Evolutionary conservation across 2,329 filamentous ascomycete genomes (phyloP), one percentile per base, ranked within the genome.

Genomic region (Trichoderma guizhouense): DNA sequence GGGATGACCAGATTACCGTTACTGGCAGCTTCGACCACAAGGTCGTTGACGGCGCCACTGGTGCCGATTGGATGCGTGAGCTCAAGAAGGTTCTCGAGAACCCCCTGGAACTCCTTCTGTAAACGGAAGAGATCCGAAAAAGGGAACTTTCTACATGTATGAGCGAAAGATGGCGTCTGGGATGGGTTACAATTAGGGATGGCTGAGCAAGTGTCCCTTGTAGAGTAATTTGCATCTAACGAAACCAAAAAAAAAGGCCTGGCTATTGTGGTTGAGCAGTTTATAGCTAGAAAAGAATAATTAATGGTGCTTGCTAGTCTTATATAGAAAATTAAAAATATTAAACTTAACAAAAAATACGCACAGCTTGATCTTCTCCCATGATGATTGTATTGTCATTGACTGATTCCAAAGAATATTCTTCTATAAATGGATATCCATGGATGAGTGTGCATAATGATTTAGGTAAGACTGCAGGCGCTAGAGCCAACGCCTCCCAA

Each of bases 11-110:
- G 88, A 98, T 99, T 79, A 90, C 93, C 74, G 91, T 99, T 72
- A 98, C 95, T 51, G 95, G 87, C 79, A 97, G 93, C 87, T 99
- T 99, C 82, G 96, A 99, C 87, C 96, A 99, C 91, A 97, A 97
- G 89, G 95, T 98, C 65, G 91, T 99, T 14, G 96, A 99, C 81
- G 96, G 96, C 75, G 96, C 95, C 53, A 93, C 98, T 72, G 97
- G 96, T 80, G 96, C 92, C 72, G 96, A 99, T 84, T 99, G 95
- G 91, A 94, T 99, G 84, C 91, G 90, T 83, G 96, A 97, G 87
- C 87, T 99, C 83, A 99, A 99, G 92, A 95, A 95, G 89, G 93
- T 94, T 68, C 87, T 99, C 73, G 96, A 99, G 91, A 98, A 97
- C 89, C 96, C 96, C 76, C 88, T 99, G 77, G 93, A 97, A 86